Conservation (phyloP, 1,284 basidiomycete genomes). For the Anthracocystis panici-leucophaei region DNA sequence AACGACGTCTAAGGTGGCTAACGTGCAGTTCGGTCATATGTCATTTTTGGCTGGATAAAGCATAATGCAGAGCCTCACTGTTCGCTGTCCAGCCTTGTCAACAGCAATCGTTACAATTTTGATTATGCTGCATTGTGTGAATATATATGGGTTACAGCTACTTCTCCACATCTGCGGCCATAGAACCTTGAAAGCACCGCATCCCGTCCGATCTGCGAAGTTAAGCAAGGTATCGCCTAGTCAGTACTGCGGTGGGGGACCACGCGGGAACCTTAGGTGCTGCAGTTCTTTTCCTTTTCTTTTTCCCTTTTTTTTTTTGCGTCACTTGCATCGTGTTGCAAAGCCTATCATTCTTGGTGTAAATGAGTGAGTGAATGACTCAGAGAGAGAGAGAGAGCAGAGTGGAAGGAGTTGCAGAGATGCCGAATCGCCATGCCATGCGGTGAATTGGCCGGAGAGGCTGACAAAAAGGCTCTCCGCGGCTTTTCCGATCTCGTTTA, state of each 20-base stretch:
- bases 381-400: neutral
- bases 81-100: no score
- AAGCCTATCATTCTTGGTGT: neutral
- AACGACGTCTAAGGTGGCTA: no score
- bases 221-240: conserved; percentile 82
- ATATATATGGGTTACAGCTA: no score
- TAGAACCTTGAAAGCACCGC: conserved; percentile 83
- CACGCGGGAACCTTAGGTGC: conserved; percentile 84
- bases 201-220: conserved; percentile 84
- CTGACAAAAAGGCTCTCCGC: neutral
- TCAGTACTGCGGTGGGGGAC: conserved; percentile 87
- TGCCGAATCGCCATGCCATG: neutral
- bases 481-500: neutral
- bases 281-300: conserved; percentile 74
- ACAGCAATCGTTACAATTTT: no score
- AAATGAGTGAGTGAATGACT: neutral
- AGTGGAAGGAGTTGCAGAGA: neutral
- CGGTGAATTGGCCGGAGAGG: neutral
- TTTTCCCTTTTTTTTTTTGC: neutral
- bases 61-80: no score
- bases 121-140: no score
- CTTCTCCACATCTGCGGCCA: conserved; percentile 76
- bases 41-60: no score
- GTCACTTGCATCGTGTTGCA: no score
- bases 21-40: no score